Evolutionary conservation across 1,139 yeast species (phyloP), one percentile per base, ranked within the genome.

Genomic region (Magnusiomyces starmeri): DNA sequence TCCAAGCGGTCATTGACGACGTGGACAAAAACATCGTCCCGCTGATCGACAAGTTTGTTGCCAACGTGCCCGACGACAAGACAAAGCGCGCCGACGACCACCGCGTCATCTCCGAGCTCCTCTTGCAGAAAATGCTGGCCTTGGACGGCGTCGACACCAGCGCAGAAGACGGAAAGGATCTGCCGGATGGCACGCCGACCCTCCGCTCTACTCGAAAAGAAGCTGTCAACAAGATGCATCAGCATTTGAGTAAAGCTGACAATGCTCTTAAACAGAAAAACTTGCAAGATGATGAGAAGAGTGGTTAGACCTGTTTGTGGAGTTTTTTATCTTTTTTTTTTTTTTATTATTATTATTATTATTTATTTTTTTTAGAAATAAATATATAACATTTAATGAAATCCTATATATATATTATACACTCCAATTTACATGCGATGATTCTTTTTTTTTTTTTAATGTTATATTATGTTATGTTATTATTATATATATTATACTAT

Each of bases 131-230:
- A 52, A 65, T 70, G 60, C 66, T 72, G 50, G 53, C 63, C 46
- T 63, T 72, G 34, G 75, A 72, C 57, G 70, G 68, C 46, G 63
- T 72, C 35, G 74, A 71, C 51, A 70, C 67, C 16, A 56, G 62
- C 25, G 70, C 61, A 2, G 65, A 67, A 22, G 43, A 46, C 6
- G 48, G 25, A 24, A 35, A 27, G 3, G 41, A 35, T 16, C 16
- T 25, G 25, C 25, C 24, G 16, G 48, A 46, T 3, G 35, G 24
- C n/a, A 22, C 48, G 47, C 64, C 62, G 14, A 73, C 69, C 43
- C 59, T 70, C 39, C 65, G 75, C 21, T 59, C 60, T 49, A 54
- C 56, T 44, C 64, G 75, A 49, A 70, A 70, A 54, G 62, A 61
- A 16, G 72, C 72, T 6, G 69, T 72, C 50, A 71, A 70, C 51